phyloP scores from a whole-genome alignment of 768 basidiomycete genomes.

The Suillus occidentalis region DNA sequence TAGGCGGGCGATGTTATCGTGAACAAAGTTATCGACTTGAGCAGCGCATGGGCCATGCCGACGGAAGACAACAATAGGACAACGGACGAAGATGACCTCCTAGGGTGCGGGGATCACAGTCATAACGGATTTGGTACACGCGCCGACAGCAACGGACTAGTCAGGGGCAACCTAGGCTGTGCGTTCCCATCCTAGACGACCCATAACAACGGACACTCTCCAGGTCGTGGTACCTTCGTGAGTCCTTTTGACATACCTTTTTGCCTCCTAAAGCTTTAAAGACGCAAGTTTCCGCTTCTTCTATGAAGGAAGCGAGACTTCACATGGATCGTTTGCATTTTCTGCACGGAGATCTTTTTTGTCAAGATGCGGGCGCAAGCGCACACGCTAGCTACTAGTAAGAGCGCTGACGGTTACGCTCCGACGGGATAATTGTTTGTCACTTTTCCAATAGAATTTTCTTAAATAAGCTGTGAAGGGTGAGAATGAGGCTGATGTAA shows the following conservation, averaged over 20 bases:
- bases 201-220: background rate
- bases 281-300: background rate
- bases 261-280: background rate
- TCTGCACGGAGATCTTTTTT: background rate
- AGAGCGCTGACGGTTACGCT: background rate
- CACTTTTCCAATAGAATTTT: slow-evolving; percentile 1
- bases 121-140: background rate
- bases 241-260: background rate
- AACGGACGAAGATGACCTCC: background rate
- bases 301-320: slow-evolving; percentile 2
- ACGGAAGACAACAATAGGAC: background rate
- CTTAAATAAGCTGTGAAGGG: slow-evolving; percentile 22
- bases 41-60: background rate
- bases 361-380: background rate
- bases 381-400: background rate
- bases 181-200: background rate
- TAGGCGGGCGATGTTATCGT: slow-evolving; percentile 45
- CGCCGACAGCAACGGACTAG: background rate
- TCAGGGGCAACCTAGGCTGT: background rate
- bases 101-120: background rate
- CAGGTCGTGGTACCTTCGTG: background rate
- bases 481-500: slow-evolving; percentile 35
- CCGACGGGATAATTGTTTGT: slow-evolving; percentile 2
- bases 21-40: too few relatives aligned
- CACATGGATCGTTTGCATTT: background rate